These are phyloP conservation scores for Orbilia brochopaga DNA, from an alignment of 2,329 filamentous ascomycete genomes.

Conservation along the genomic window DNA sequence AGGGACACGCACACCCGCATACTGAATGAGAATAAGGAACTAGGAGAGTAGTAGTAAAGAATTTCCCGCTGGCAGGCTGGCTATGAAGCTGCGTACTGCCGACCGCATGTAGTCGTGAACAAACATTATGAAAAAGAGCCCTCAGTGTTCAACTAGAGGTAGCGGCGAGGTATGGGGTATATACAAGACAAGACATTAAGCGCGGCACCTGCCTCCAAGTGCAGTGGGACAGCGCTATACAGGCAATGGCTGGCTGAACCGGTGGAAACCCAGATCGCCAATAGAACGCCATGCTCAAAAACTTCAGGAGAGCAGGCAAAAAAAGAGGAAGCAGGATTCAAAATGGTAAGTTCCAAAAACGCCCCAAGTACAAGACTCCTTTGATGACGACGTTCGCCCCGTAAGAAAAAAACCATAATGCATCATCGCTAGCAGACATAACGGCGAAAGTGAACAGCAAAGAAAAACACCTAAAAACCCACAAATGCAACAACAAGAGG, in stretches of 20 bases:
- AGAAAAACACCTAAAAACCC: conserved; percentile 30
- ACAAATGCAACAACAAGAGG: conserved; percentile 42
- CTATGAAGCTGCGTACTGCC: no score
- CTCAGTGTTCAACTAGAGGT: not conserved
- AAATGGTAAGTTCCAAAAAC: conserved; percentile 40
- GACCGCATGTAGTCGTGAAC: not conserved
- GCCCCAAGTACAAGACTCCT: conserved; percentile 39
- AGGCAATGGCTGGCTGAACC: no score
- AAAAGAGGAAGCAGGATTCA: conserved; percentile 13
- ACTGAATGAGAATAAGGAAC: conserved; percentile 7
- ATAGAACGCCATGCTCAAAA: conserved; percentile 38
- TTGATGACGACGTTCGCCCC: conserved; percentile 26
- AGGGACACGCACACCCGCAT: conserved; percentile 3
- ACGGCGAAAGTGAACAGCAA: conserved; percentile 35
- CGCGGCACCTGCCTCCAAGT: not conserved
- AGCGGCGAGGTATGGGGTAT: conserved; percentile 1
- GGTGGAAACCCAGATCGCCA: not conserved
- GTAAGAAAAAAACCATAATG: conserved; percentile 22
- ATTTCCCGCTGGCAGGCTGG: not conserved
- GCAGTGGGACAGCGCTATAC: no score
- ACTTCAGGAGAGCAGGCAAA: conserved; percentile 20
- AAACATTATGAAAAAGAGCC: not conserved
- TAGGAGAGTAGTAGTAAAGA: not conserved
- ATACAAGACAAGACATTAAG: conserved; percentile 9
- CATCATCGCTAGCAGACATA: conserved; percentile 30